Conservation (phyloP, 2,329 filamentous ascomycete species). For the Penicillium sp. region DNA sequence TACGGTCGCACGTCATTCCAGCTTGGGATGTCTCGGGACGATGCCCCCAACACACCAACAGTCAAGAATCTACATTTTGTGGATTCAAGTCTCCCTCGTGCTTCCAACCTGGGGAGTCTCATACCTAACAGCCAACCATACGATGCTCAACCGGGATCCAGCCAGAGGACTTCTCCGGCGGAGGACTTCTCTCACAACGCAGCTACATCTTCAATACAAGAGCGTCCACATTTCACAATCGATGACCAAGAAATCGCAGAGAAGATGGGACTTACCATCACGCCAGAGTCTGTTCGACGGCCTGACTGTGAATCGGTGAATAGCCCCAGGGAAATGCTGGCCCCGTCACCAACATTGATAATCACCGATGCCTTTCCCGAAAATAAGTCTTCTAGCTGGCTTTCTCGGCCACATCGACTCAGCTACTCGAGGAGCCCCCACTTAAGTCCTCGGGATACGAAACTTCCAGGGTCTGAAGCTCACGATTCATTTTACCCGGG, state of each 20-base stretch:
- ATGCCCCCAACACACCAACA: not conserved
- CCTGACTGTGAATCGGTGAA: not conserved
- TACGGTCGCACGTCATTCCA: not conserved
- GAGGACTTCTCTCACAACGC: not conserved
- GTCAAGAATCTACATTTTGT: not conserved
- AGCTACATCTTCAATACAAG: not conserved
- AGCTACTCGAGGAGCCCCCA: constrained; percentile 1
- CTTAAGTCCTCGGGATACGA: not conserved
- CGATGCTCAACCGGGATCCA: not conserved
- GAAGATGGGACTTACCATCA: constrained; percentile 8
- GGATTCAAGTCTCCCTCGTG: not conserved
- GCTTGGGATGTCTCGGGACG: not conserved
- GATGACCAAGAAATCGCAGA: constrained; percentile 30
- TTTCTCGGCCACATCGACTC: constrained; percentile 10
- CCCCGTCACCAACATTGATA: constrained; percentile 4
- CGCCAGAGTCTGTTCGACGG: not conserved
- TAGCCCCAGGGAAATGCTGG: constrained; percentile 3
- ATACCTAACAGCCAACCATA: not conserved
- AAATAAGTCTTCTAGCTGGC: constrained; percentile 13
- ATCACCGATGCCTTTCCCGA: constrained; percentile 4
- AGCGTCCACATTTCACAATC: constrained; percentile 20
- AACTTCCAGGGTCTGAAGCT: not conserved
- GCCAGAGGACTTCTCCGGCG: not conserved
- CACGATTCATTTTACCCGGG: not conserved
- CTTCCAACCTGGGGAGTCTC: not conserved